Base-by-base conservation (phyloP, 495 filamentous ascomycete species). In the Aspergillus cristatus region DNA sequence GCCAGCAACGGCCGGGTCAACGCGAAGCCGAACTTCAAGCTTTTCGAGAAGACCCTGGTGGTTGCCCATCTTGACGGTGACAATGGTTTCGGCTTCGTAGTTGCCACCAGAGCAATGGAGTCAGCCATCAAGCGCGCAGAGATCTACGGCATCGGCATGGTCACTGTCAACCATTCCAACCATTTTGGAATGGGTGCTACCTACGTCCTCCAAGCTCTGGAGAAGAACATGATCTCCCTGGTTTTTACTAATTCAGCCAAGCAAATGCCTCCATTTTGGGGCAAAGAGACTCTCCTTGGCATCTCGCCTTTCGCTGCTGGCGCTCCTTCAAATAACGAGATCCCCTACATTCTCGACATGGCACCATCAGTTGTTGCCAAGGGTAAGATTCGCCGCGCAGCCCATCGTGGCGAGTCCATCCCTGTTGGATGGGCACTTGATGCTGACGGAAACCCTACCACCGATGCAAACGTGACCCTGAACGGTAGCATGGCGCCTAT, bases 131-230 rank as follows among this genome's bases (percentile, higher is more conserved):
- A 43, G 13, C 42, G 45, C 28, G 54, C 57, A 1, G 32, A 38
- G 17, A 38, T 17, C 12, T 56, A 36, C 35, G 57, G 57, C 15
- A 42, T 58, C 28, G 57, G 54, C 6, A 48, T 58, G 16, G 49
- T 54, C 14, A 42, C 38, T 7, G 54, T 56, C 3, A 49, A 46
- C 28, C 36, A 50, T 31, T 47, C 41, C 11, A 53, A 50, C 33
- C 57, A 61, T 41, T 61, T 45, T 34, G 54, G 56, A 13, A 57
- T 57, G 54, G 51, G 46, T 11, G 51, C 54, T 8, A 51, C 37
- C 11, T 50, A 53, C 28, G 36, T 57, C 3, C 40, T 49, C 1
- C 48, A 48, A 7, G 56, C 56, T 8, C 22, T 55, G 12, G 35
- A 51, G 1, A 26, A 25, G 2, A 47, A 44, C 6, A 38, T 53